These are phyloP conservation scores for Sarocladium strictum DNA, from an alignment of 2,329 filamentous ascomycete genomes.

Conservation along the genomic window DNA sequence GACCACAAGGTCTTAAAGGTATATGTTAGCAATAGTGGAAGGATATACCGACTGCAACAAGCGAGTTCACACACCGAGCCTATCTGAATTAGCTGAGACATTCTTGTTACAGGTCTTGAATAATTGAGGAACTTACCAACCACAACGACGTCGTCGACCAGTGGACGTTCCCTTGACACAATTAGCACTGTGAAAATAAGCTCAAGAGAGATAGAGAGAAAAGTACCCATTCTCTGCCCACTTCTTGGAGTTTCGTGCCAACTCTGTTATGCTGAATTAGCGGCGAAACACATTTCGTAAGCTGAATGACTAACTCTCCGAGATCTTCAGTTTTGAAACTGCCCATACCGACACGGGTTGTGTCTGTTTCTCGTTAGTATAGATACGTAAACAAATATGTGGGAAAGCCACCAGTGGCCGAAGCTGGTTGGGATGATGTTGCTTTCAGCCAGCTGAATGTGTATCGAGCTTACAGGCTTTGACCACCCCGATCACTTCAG, in stretches of 20 bases:
- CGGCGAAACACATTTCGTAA: conserved; percentile 14
- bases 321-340: conserved; percentile 61
- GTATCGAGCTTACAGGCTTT: conserved; percentile 39
- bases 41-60: not conserved
- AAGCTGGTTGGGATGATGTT: not conserved
- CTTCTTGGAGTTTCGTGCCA: conserved; percentile 40
- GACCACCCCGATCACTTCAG: conserved; percentile 57
- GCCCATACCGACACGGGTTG: conserved; percentile 55
- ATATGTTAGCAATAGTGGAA: conserved; percentile 1
- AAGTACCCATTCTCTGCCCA: conserved; percentile 35
- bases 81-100: conserved; percentile 7
- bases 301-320: conserved; percentile 25
- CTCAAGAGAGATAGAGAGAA: no score
- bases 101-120: not conserved
- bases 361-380: conserved; percentile 33
- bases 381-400: not conserved
- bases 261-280: conserved; percentile 20
- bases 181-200: conserved; percentile 12
- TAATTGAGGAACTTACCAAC: conserved; percentile 31
- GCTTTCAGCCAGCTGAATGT: not conserved
- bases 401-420: not conserved
- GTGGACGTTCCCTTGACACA: conserved; percentile 37
- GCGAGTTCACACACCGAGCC: conserved; percentile 18
- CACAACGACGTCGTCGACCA: conserved; percentile 53
- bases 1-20: conserved; percentile 50